Evolutionary conservation across 345 rosid genomes (phyloP).

Genomic region (Syzygium grande): DNA sequence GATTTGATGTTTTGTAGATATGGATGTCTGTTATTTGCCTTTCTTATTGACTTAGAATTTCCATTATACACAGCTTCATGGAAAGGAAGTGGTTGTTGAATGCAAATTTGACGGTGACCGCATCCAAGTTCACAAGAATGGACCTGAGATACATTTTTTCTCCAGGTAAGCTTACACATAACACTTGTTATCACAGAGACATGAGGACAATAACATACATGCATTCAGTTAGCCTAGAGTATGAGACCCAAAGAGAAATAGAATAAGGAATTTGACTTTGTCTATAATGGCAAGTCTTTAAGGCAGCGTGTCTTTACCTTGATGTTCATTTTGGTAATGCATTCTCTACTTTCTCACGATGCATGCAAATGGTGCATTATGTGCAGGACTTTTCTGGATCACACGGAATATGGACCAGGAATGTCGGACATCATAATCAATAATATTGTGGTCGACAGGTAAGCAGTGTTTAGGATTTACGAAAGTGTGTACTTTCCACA

Average conservation of each 20-base stretch:
- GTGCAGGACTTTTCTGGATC: slow-evolving; percentile 88
- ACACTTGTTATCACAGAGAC: background rate
- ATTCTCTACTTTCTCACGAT: background rate
- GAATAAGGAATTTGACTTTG: background rate
- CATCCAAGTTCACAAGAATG: slow-evolving; percentile 91
- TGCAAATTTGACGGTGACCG: slow-evolving; percentile 99
- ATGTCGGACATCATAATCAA: slow-evolving; percentile 59
- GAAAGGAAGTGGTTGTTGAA: slow-evolving; percentile 86
- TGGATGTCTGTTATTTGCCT: background rate
- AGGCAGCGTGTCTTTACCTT: background rate
- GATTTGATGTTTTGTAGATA: background rate
- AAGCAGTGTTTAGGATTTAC: slow-evolving; percentile 1
- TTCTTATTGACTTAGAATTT: background rate
- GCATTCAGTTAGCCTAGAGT: background rate
- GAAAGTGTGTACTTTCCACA: background rate
- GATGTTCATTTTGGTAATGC: background rate
- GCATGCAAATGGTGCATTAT: background rate
- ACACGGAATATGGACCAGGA: slow-evolving; percentile 85
- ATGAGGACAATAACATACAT: background rate
- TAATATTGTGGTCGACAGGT: slow-evolving; percentile 75
- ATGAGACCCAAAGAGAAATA: background rate
- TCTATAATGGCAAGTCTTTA: background rate
- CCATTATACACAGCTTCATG: slow-evolving; percentile 53
- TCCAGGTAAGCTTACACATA: slow-evolving; percentile 45
- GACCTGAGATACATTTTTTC: slow-evolving; percentile 61